Base-by-base conservation (phyloP, 495 filamentous ascomycete genomes). In the Hypoxylon trugodes region DNA sequence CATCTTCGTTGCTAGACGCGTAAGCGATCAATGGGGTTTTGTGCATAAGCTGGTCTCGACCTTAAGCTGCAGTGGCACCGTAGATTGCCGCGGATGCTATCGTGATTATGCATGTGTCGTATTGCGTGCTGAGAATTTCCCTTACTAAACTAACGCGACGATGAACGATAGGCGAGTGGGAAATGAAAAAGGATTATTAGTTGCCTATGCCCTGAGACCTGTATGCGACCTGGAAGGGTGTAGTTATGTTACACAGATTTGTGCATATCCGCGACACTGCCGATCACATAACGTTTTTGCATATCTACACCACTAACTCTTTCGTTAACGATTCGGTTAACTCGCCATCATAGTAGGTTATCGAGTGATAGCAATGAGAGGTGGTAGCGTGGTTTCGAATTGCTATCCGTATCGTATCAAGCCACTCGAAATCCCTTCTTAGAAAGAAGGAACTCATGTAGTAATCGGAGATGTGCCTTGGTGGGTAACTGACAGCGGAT, bases 361-460 rank as follows among this genome's bases (percentile, higher is more conserved):
- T n/a, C n/a, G n/a, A n/a, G n/a, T n/a, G n/a, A n/a, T n/a, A n/a
- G n/a, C n/a, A n/a, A n/a, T n/a, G n/a, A n/a, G n/a, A n/a, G n/a
- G n/a, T n/a, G n/a, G n/a, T n/a, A n/a, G n/a, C n/a, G n/a, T n/a
- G n/a, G n/a, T n/a, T n/a, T n/a, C n/a, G n/a, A n/a, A n/a, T n/a
- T n/a, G n/a, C n/a, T n/a, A n/a, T n/a, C n/a, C n/a, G n/a, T n/a
- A n/a, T n/a, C n/a, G n/a, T n/a, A n/a, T n/a, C n/a, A n/a, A n/a
- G n/a, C n/a, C n/a, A n/a, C n/a, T n/a, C n/a, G 13, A 21, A 38
- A 21, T 28, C 22, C 28, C 38, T 57, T 57, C n/a, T n/a, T n/a
- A n/a, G n/a, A n/a, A n/a, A 12, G 22, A 21, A 42, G 36, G 50
- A 22, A 47, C 7, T 13, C 6, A 6, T 30, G 37, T 36, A 55